Evolutionary conservation across 192 early-diverging fungal species (phyloP).

Genomic region (Entomortierella chlamydospora): DNA sequence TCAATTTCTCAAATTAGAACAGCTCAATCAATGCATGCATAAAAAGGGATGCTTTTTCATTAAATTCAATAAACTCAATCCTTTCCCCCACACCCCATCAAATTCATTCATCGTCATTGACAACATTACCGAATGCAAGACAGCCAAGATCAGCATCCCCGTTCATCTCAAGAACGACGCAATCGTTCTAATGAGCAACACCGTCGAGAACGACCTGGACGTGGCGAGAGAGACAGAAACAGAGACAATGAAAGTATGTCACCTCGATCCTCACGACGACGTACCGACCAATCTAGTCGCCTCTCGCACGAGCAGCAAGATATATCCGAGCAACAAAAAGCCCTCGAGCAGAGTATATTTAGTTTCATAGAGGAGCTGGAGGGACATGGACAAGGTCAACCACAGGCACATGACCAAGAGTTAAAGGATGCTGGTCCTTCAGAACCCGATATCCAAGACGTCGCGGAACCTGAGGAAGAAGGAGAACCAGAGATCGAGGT

Average conservation of each 20-base stretch:
- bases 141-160: not conserved
- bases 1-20: not conserved
- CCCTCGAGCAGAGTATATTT: too few species aligned
- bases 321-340: too few species aligned
- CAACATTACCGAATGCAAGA: slow-evolving; percentile 1
- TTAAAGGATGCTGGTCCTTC: not conserved
- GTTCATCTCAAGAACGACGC: slow-evolving; percentile 13
- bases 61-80: too few species aligned
- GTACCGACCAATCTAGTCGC: not conserved
- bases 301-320: too few species aligned
- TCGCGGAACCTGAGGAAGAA: not conserved
- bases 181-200: slow-evolving; percentile 3
- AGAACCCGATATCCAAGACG: not conserved
- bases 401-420: not conserved
- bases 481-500: not conserved
- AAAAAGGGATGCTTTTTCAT: too few species aligned
- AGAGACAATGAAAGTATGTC: not conserved
- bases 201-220: not conserved
- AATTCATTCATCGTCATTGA: not conserved
- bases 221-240: not conserved
- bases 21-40: not conserved
- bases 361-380: not conserved
- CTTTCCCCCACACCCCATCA: not conserved
- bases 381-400: not conserved
- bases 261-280: not conserved